These are phyloP conservation scores for Purpureocillium takamizusanense DNA, from an alignment of 2,329 filamentous ascomycete species.

Conservation along the genomic window DNA sequence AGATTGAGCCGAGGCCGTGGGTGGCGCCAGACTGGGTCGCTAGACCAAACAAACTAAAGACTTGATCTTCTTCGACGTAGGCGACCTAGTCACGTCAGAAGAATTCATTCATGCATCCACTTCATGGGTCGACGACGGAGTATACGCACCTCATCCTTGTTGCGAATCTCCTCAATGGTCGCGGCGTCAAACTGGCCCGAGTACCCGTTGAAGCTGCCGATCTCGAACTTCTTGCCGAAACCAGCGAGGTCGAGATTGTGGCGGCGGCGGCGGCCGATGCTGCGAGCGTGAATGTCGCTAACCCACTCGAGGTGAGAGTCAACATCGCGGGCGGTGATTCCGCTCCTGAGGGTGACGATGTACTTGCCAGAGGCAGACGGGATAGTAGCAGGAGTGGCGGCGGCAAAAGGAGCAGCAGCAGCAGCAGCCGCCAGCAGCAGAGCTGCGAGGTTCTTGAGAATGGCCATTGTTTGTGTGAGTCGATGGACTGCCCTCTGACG, in stretches of 20 bases:
- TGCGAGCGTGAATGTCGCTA: constrained; percentile 19
- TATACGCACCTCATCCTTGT: constrained; percentile 26
- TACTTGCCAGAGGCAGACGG: constrained; percentile 28
- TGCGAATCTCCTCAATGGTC: constrained; percentile 30
- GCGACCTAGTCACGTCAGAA: constrained; percentile 17
- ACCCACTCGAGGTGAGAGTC: constrained; percentile 25
- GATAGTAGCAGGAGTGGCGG: neutral
- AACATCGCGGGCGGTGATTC: constrained; percentile 18
- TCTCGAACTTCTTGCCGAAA: constrained; percentile 20
- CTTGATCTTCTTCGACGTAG: constrained; percentile 21
- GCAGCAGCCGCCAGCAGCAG: constrained; percentile 6
- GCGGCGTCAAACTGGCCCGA: constrained; percentile 30
- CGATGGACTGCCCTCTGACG: too few relatives aligned
- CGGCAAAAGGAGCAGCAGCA: neutral
- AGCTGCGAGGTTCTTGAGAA: constrained; percentile 11
- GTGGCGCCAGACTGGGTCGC: constrained; percentile 24
- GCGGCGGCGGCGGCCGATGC: constrained; percentile 22
- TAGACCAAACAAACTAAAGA: constrained; percentile 12
- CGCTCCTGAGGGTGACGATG: constrained; percentile 35
- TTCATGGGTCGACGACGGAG: neutral
- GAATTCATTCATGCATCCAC: neutral
- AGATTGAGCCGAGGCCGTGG: constrained; percentile 38
- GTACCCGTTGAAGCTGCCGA: constrained; percentile 28
- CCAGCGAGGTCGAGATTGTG: constrained; percentile 21
- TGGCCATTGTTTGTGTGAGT: constrained; percentile 11